phyloP scores from a whole-genome alignment of 371 early-diverging fungal species.

The Entomophthora muscae region DNA sequence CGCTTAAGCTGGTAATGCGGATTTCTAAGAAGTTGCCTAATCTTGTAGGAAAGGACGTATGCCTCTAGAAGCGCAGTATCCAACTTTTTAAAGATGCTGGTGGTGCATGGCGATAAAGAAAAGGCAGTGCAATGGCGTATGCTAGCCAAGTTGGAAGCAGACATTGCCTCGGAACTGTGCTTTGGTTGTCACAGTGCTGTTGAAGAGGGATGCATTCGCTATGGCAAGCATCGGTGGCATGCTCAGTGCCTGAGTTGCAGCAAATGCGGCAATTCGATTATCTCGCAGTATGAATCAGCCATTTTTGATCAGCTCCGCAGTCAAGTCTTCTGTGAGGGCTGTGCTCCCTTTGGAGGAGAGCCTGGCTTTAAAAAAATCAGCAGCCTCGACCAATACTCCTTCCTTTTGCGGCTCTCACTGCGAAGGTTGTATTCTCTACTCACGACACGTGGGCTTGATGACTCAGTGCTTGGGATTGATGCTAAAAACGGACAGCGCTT shows the following conservation, averaged over 20 bases:
- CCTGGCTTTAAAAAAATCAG: constrained; percentile 54
- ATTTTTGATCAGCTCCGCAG: constrained; percentile 22
- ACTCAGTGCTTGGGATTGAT: background rate
- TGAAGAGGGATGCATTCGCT: constrained; percentile 72
- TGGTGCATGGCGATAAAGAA: constrained; percentile 30
- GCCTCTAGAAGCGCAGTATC: constrained; percentile 21
- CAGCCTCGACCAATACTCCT: constrained; percentile 80
- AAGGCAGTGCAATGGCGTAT: constrained; percentile 15
- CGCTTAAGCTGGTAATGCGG: constrained; percentile 51
- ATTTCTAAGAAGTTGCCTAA: background rate
- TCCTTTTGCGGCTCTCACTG: constrained; percentile 69
- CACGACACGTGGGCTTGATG: constrained; percentile 17
- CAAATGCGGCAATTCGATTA: constrained; percentile 33
- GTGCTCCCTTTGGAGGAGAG: constrained; percentile 22
- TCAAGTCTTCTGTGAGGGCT: constrained; percentile 26
- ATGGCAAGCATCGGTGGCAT: constrained; percentile 61
- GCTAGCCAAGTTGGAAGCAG: constrained; percentile 23
- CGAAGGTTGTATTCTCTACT: constrained; percentile 61
- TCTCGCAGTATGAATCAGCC: constrained; percentile 25
- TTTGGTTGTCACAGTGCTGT: constrained; percentile 49
- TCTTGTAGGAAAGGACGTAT: constrained; percentile 19
- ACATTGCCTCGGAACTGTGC: constrained; percentile 65
- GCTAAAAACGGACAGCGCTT: background rate
- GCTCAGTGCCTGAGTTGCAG: constrained; percentile 55
- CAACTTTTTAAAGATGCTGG: constrained; percentile 30